phyloP scores from a whole-genome alignment of 768 basidiomycete species.

The Daedaleopsis sinensis region DNA sequence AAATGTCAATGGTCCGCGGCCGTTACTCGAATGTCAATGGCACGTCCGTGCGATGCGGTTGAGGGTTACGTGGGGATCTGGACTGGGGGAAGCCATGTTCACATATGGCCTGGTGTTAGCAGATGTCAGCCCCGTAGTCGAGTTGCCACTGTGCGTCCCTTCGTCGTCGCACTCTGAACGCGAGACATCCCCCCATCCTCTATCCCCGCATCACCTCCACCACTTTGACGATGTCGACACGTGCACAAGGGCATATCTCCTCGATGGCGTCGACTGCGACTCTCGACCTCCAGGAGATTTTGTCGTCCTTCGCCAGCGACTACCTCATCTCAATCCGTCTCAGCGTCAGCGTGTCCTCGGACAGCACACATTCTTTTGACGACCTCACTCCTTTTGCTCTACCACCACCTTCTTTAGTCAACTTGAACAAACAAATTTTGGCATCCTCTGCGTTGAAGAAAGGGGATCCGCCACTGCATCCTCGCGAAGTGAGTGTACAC shows the following conservation, averaged over 20 bases:
- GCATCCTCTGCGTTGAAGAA: no score
- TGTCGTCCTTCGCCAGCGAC: constrained; percentile 13
- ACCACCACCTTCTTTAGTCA: background rate
- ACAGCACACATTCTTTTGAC: constrained; percentile 26
- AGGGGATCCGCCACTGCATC: no score
- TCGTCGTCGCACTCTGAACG: background rate
- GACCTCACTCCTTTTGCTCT: constrained; percentile 36
- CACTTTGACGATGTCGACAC: background rate
- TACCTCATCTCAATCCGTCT: constrained; percentile 28
- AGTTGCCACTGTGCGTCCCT: no score
- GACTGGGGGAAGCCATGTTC: no score
- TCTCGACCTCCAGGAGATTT: constrained; percentile 16
- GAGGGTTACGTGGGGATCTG: no score
- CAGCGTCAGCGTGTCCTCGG: constrained; percentile 20
- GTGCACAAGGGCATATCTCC: background rate
- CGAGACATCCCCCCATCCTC: no score
- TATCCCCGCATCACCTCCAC: background rate
- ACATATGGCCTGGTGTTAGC: no score
- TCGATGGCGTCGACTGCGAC: constrained; percentile 14
- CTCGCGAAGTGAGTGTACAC: no score
- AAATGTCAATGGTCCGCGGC: no score
- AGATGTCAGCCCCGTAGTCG: background rate
- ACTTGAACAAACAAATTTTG: background rate
- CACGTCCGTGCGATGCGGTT: no score
- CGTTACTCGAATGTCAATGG: no score